These are phyloP conservation scores for Tympanopsis confertula DNA, from an alignment of 2,329 filamentous ascomycete genomes.

Conservation along the genomic window DNA sequence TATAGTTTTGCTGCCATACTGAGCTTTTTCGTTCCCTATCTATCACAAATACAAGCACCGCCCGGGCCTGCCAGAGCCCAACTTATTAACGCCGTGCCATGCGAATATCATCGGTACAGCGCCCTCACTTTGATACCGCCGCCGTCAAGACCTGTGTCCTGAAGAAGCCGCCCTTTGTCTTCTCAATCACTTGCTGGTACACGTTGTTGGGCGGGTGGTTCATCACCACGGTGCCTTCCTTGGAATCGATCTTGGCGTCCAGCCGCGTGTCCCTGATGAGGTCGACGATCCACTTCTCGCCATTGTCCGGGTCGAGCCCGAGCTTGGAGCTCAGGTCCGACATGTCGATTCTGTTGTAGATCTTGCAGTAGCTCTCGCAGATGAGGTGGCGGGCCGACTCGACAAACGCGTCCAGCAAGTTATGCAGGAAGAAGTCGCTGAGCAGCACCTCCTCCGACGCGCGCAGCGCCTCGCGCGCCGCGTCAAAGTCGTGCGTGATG, in stretches of 20 bases:
- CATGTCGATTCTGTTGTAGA: conserved; percentile 96
- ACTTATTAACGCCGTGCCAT: no score
- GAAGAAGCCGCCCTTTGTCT: conserved; percentile 98
- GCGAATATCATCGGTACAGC: no score
- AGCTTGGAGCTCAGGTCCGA: conserved; percentile 88
- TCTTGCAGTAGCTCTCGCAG: conserved; percentile 99
- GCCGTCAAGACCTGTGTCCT: conserved; percentile 78
- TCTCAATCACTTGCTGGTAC: conserved; percentile 98
- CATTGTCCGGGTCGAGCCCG: conserved; percentile 83
- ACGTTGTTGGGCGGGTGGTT: conserved; percentile 98
- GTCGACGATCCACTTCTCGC: conserved; percentile 99
- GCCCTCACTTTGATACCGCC: background rate
- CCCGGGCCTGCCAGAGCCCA: no score
- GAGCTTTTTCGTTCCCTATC: no score
- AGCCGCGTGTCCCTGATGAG: conserved; percentile 94
- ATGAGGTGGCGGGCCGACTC: conserved; percentile 92
- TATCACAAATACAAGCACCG: no score
- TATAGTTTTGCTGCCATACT: no score
- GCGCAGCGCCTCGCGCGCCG: conserved; percentile 77
- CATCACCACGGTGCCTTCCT: conserved; percentile 97
- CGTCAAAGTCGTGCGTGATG: conserved; percentile 70
- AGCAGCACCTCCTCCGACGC: conserved; percentile 85
- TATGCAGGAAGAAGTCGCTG: conserved; percentile 88
- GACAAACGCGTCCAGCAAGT: conserved; percentile 76
- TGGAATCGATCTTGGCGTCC: conserved; percentile 98